Base-by-base conservation (phyloP, 2,329 filamentous ascomycete species). In the Penicillium sp. region DNA sequence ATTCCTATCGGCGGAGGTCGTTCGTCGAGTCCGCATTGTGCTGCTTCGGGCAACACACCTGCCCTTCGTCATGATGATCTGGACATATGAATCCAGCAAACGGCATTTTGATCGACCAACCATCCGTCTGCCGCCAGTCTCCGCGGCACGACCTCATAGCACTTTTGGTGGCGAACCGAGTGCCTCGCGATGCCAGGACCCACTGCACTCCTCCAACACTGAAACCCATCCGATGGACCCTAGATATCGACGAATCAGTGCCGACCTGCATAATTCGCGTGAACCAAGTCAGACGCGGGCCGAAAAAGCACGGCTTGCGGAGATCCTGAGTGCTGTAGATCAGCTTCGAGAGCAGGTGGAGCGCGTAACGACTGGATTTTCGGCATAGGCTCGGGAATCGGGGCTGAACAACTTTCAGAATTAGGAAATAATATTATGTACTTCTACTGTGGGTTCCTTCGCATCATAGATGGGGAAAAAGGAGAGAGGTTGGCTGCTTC, bases 21-120 rank as follows among this genome's bases (percentile, higher is more conserved):
- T 86, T 57, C 80, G 85, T 53, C 79, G 78, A 35, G 79, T 83
- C 57, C 82, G 85, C 49, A 87, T 88, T 60, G 69, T 86, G 43
- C 71, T 87, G 48, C 80, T 88, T 59, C 85, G 84, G 70, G 80
- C 79, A 52, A 86, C 84, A 2, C 85, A 88, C 72, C 72, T 82
- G 49, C 84, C 85, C 14, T 83, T 84, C 65, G 82, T 88, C 54
- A 79, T 76, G 41, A 72, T 84, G 54, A 87, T 88, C 57, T 82
- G 83, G 77, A 73, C 76, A n/a, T 88, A 84, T 69, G 85, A 79
- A 66, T 70, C 72, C 56, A 74, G 71, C 58, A 71, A 70, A 62
- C 71, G 67, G 37, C 56, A 54, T 25, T 39, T 54, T 12, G 58
- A 57, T 47, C 58, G 45, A 41, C 53, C 49, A 10, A 60, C 37